Conservation (phyloP, 257 asterid genomes). For the Plectranthus barbatus region DNA sequence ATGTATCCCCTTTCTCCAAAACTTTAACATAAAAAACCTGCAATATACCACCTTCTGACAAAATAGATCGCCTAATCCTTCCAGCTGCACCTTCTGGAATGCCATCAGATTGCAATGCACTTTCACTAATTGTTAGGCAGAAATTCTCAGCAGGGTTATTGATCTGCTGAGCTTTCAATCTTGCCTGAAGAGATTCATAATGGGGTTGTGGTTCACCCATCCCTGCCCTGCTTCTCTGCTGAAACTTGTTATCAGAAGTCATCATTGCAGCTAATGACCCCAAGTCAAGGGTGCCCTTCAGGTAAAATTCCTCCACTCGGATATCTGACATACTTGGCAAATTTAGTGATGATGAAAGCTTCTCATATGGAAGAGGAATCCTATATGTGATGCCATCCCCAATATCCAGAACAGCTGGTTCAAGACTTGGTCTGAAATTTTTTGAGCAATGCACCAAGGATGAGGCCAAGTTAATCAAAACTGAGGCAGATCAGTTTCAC, state of each 20-base stretch:
- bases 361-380: conserved; percentile 88
- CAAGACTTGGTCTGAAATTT: conserved; percentile 59
- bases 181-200: conserved; percentile 85
- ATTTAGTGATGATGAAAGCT: conserved; percentile 55
- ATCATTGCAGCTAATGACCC: conserved; percentile 93
- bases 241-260: conserved; percentile 65
- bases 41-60: conserved; percentile 82
- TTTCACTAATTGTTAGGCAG: conserved; percentile 67
- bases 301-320: conserved; percentile 81
- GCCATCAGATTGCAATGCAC: conserved; percentile 59
- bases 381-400: conserved; percentile 90
- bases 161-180: conserved; percentile 49
- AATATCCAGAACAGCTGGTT: conserved; percentile 81
- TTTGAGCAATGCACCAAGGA: conserved; percentile 10
- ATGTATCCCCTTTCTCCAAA: conserved; percentile 96
- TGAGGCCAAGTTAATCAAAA: conserved; percentile 12
- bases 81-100: conserved; percentile 99
- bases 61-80: conserved; percentile 62
- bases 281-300: conserved; percentile 96
- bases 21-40: conserved; percentile 92
- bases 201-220: conserved; percentile 72
- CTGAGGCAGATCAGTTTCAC: conserved; percentile 4
- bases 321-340: conserved; percentile 78
- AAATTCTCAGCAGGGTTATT: conserved; percentile 47
- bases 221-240: conserved; percentile 49